Conservation (phyloP, 352 stramenopile species). For the Blastocystis sp. region DNA sequence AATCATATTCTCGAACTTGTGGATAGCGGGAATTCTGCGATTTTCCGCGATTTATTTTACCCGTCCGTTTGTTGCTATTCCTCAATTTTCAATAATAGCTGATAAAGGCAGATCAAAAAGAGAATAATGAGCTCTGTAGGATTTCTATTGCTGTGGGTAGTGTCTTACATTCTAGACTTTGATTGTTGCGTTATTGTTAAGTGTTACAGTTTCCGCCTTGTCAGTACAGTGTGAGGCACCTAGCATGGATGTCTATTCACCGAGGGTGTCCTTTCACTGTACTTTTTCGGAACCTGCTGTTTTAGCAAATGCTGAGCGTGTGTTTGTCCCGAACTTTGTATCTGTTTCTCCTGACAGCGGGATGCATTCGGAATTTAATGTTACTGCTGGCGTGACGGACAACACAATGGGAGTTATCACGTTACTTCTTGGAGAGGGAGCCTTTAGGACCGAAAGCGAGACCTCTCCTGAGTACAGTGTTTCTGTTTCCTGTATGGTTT, state of each 20-base stretch:
- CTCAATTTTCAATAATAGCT: not conserved
- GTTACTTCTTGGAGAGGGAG: slow-evolving; percentile 23
- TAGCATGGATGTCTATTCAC: not conserved
- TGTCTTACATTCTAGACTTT: slow-evolving; percentile 43
- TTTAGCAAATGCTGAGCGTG: slow-evolving; percentile 1
- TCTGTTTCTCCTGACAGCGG: not conserved
- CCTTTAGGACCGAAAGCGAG: not conserved
- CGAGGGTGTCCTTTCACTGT: slow-evolving; percentile 17
- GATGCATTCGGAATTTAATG: not conserved
- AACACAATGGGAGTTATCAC: slow-evolving; percentile 21
- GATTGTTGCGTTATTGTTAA: slow-evolving; percentile 45
- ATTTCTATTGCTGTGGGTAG: not conserved
- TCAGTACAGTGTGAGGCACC: slow-evolving; percentile 25
- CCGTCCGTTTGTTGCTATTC: not conserved
- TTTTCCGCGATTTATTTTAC: not conserved
- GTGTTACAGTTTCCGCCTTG: not conserved
- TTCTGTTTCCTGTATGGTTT: not conserved
- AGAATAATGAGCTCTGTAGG: slow-evolving; percentile 36
- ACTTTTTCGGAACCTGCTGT: slow-evolving; percentile 8
- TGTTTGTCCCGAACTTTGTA: slow-evolving; percentile 34
- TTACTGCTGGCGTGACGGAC: not conserved
- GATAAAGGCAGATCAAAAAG: not conserved
- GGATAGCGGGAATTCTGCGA: slow-evolving; percentile 13
- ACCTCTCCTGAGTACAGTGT: slow-evolving; percentile 13
- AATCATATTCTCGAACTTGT: not conserved